Evolutionary conservation across 768 basidiomycete genomes (phyloP).

Genomic region (Tricholoma terreum): DNA sequence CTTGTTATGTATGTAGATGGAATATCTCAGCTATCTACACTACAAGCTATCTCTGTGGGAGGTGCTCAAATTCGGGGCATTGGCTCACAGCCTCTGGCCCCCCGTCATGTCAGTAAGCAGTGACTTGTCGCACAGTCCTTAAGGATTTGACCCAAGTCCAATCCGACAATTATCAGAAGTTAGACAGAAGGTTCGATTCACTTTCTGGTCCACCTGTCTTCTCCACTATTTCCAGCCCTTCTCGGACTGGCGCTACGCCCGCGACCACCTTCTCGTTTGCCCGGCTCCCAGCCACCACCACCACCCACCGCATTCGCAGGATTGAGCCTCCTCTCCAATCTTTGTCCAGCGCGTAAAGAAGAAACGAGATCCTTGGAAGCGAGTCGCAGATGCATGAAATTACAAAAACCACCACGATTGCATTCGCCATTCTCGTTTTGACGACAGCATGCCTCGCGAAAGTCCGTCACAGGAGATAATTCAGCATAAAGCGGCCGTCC

Average conservation of each 20-base stretch:
- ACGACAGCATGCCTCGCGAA: slow-evolving; percentile 96
- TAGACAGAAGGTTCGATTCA: slow-evolving; percentile 14
- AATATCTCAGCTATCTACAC: no score
- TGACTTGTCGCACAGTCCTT: background rate
- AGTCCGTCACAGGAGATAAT: slow-evolving; percentile 96
- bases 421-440: slow-evolving; percentile 99
- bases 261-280: slow-evolving; percentile 59
- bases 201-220: slow-evolving; percentile 77
- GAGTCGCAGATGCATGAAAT: slow-evolving; percentile 95
- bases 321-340: slow-evolving; percentile 75
- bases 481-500: slow-evolving; percentile 96
- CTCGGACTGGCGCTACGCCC: slow-evolving; percentile 74
- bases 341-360: slow-evolving; percentile 77
- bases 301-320: slow-evolving; percentile 61
- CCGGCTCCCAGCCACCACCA: slow-evolving; percentile 84
- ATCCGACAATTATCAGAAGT: background rate
- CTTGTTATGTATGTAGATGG: no score
- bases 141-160: background rate
- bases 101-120: no score
- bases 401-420: slow-evolving; percentile 97
- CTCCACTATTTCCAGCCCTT: slow-evolving; percentile 61
- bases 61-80: no score
- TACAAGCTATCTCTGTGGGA: no score
- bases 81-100: no score
- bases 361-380: slow-evolving; percentile 83